A percentile compares a stretch with the other conserved stretches of the same genome.
Conservation (phyloP, 225 moss, liverwort and hornwort species). For the Polytrichum commune region DNA sequence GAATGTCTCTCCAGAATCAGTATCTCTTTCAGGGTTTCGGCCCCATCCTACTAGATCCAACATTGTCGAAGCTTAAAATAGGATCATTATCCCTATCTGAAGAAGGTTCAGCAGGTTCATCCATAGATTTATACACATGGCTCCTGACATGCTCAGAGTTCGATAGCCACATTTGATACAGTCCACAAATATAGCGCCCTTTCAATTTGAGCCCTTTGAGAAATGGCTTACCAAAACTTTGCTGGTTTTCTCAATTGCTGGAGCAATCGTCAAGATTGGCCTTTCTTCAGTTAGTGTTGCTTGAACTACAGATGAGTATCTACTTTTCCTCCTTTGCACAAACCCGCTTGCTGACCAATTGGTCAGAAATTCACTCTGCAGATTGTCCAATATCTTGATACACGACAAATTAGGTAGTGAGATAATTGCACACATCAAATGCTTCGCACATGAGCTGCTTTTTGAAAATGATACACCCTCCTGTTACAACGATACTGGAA, state of each 20-base stretch:
- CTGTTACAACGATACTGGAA: no score
- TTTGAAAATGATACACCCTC: neutral
- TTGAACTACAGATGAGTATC: slow-evolving; percentile 20
- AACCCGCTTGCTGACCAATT: slow-evolving; percentile 9
- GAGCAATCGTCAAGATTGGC: slow-evolving; percentile 26
- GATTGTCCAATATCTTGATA: neutral
- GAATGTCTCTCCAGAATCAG: neutral
- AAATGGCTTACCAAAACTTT: slow-evolving; percentile 39
- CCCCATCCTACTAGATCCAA: neutral
- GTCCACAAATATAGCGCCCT: neutral
- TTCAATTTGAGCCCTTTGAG: neutral
- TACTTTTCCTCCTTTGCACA: slow-evolving; percentile 14
- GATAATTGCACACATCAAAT: neutral
- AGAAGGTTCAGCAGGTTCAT: no score
- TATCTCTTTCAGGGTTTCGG: neutral
- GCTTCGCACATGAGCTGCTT: neutral
- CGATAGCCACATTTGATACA: neutral
- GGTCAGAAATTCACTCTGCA: slow-evolving; percentile 37
- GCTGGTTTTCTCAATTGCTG: slow-evolving; percentile 20
- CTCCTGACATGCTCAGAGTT: neutral
- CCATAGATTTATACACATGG: neutral
- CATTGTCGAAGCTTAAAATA: neutral
- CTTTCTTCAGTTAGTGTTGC: slow-evolving; percentile 50
- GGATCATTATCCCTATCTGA: neutral
- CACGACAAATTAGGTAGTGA: neutral